A percentile compares a stretch with the other conserved stretches of the same genome.
Conservation (phyloP, 768 basidiomycete species). For the Termitomyces bulborhizus region DNA sequence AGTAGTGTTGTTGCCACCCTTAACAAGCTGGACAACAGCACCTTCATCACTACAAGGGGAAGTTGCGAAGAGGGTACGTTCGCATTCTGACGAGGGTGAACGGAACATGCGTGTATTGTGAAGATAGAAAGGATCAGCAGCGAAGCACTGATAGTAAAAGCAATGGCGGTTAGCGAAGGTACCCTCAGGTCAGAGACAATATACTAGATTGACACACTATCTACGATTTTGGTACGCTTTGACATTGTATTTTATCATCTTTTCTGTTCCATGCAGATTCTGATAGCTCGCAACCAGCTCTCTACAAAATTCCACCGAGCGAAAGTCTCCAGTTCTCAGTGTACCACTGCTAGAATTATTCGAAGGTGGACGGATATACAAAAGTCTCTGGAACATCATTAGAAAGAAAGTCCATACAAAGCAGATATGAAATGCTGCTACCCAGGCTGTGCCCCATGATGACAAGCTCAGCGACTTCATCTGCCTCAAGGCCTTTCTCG, state of each 20-base stretch:
- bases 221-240: no score
- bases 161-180: constrained; percentile 46
- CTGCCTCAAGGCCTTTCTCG: constrained; percentile 25
- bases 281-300: no score
- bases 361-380: constrained; percentile 4
- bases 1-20: constrained; percentile 62
- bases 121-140: constrained; percentile 33
- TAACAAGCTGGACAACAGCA: constrained; percentile 29
- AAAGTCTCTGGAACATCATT: constrained; percentile 12
- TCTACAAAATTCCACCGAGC: no score
- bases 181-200: constrained; percentile 44
- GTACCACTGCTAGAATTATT: no score
- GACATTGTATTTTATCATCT: no score
- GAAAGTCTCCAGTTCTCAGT: no score
- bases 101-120: constrained; percentile 40
- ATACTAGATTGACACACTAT: no score
- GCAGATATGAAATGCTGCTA: constrained; percentile 43
- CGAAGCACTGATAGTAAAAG: constrained; percentile 44
- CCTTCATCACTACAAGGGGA: constrained; percentile 13
- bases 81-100: constrained; percentile 38
- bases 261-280: no score
- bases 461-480: constrained; percentile 22
- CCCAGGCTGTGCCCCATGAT: constrained; percentile 58
- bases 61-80: constrained; percentile 39
- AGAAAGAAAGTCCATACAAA: constrained; percentile 39